A percentile compares a stretch with the other conserved stretches of the same genome.
Evolutionary conservation across 192 early-diverging fungal genomes (phyloP).

Genomic region (Phlyctochytrium arcticum): DNA sequence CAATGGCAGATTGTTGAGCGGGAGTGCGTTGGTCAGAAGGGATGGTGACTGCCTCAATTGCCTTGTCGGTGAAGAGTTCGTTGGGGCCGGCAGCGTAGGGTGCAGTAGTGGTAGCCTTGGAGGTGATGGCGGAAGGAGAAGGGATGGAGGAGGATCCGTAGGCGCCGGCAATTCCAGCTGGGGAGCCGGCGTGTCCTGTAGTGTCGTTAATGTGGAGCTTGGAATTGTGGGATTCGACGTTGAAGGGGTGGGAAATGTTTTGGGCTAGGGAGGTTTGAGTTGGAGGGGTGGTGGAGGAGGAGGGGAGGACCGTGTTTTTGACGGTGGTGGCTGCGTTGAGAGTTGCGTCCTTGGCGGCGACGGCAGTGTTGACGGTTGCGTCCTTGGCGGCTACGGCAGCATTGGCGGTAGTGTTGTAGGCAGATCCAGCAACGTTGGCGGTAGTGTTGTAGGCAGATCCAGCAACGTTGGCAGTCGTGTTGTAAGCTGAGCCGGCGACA

Average conservation of each 20-base stretch:
- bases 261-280: too few relatives aligned
- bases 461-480: slow-evolving; percentile 13
- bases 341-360: neutral
- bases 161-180: slow-evolving; percentile 18
- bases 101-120: neutral
- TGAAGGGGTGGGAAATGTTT: too few relatives aligned
- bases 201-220: neutral
- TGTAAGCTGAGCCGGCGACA: slow-evolving; percentile 1
- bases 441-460: slow-evolving; percentile 13
- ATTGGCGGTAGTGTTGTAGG: slow-evolving; percentile 2
- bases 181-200: slow-evolving; percentile 4
- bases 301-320: neutral
- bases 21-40: slow-evolving; percentile 15
- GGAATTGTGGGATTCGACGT: neutral
- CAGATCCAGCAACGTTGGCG: neutral
- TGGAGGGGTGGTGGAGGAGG: neutral
- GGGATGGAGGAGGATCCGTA: slow-evolving; percentile 3
- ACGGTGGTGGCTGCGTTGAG: neutral
- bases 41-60: slow-evolving; percentile 9
- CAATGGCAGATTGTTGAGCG: slow-evolving; percentile 18
- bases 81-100: neutral
- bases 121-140: neutral
- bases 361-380: neutral
- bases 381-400: slow-evolving; percentile 2
- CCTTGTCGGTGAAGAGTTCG: slow-evolving; percentile 6